These are phyloP conservation scores for Przewalskia tangutica DNA, from an alignment of 257 asterid genomes.

Conservation along the genomic window DNA sequence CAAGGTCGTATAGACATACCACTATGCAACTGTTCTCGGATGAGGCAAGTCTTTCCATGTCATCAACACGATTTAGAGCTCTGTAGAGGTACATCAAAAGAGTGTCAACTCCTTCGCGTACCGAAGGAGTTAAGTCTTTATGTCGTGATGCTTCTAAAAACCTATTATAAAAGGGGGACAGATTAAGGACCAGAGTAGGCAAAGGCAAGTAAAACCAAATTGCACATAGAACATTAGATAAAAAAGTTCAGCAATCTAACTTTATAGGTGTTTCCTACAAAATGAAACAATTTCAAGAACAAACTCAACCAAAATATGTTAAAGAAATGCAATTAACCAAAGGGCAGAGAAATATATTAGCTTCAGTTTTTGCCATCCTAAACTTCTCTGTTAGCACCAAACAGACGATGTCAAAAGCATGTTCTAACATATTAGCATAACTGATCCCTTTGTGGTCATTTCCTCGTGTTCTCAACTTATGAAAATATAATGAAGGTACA, in stretches of 20 bases:
- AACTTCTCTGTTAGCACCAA: background rate
- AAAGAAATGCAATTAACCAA: background rate
- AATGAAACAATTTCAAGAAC: background rate
- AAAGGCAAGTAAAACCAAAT: slow-evolving; percentile 2
- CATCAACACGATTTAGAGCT: slow-evolving; percentile 62
- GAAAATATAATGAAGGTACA: too few species aligned
- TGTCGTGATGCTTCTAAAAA: slow-evolving; percentile 70
- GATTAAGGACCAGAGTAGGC: background rate
- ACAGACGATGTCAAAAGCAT: background rate
- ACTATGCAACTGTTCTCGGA: slow-evolving; percentile 80
- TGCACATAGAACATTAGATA: background rate
- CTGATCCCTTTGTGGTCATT: too few species aligned
- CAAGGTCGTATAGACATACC: slow-evolving; percentile 40
- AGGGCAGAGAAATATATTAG: background rate
- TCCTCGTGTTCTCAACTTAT: too few species aligned
- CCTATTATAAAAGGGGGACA: slow-evolving; percentile 35
- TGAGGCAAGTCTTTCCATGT: slow-evolving; percentile 91
- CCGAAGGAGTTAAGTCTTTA: slow-evolving; percentile 51
- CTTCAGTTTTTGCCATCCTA: background rate
- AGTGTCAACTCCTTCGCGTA: slow-evolving; percentile 93
- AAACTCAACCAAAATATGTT: background rate
- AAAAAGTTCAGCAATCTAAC: background rate
- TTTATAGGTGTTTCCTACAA: background rate
- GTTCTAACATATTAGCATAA: background rate
- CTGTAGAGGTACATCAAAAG: slow-evolving; percentile 85